Conservation (phyloP, 768 basidiomycete genomes). For the Multifurca ochricompacta region DNA sequence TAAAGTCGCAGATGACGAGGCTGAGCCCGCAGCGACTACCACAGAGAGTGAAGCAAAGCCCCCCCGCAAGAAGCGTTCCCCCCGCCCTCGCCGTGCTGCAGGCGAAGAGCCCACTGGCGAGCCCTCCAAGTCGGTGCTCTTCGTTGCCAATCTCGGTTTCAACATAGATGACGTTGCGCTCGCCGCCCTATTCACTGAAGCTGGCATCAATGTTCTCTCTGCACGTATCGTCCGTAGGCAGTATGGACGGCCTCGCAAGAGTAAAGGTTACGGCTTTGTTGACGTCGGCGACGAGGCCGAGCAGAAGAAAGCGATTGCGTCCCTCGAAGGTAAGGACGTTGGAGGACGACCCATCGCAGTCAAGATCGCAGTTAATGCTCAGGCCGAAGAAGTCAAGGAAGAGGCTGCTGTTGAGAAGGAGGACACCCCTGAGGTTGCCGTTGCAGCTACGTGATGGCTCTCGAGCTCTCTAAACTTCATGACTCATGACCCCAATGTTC, state of each 20-base stretch:
- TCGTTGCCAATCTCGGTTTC: conserved; percentile 98
- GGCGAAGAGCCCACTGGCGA: conserved; percentile 84
- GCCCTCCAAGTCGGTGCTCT: conserved; percentile 82
- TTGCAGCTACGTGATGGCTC: conserved; percentile 17
- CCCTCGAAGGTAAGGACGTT: conserved; percentile 81
- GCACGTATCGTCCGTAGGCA: conserved; percentile 86
- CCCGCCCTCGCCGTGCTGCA: conserved; percentile 56
- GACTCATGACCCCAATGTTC: conserved; percentile 17
- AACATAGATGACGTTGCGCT: conserved; percentile 81
- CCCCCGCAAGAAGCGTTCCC: conserved; percentile 47
- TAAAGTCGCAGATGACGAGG: conserved; percentile 30
- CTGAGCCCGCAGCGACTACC: conserved; percentile 31
- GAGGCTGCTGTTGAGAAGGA: conserved; percentile 18
- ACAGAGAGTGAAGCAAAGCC: conserved; percentile 35
- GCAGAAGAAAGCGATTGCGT: conserved; percentile 85
- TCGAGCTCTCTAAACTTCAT: not conserved
- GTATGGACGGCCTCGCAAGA: conserved; percentile 77
- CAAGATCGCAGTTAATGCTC: conserved; percentile 90
- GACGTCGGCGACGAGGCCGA: conserved; percentile 85
- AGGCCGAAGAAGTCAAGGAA: conserved; percentile 37
- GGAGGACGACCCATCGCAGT: conserved; percentile 82
- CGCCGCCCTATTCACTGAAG: conserved; percentile 75
- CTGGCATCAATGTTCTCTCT: conserved; percentile 70
- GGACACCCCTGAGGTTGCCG: conserved; percentile 17
- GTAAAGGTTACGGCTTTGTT: conserved; percentile 98